These are phyloP conservation scores for Lindgomyces ingoldianus DNA, from an alignment of 495 filamentous ascomycete species.

Conservation along the genomic window DNA sequence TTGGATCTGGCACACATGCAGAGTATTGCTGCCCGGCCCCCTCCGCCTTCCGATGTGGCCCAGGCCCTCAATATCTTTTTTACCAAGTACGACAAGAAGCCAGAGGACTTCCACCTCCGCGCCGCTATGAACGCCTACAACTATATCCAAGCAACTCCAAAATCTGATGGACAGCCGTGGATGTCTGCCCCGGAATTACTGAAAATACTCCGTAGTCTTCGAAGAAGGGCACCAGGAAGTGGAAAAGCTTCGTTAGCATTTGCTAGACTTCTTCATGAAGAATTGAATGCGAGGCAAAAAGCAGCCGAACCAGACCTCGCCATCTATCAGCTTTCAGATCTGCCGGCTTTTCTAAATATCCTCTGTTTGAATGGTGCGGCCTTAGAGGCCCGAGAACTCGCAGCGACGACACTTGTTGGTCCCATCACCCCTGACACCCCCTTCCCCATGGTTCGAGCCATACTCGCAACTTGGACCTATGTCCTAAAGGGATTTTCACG, in stretches of 20 bases:
- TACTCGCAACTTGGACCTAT: slow-evolving; percentile 52
- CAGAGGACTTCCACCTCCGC: slow-evolving; percentile 29
- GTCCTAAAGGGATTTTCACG: slow-evolving; percentile 67
- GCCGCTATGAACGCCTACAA: slow-evolving; percentile 55
- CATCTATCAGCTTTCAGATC: neutral
- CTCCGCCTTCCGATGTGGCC: slow-evolving; percentile 59
- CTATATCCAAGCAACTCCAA: slow-evolving; percentile 55
- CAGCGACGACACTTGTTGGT: neutral
- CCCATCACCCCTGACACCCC: neutral
- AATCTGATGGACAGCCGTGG: slow-evolving; percentile 44
- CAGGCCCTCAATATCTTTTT: slow-evolving; percentile 68
- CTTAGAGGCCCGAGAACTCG: slow-evolving; percentile 37
- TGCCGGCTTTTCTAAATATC: neutral
- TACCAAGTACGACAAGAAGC: slow-evolving; percentile 2
- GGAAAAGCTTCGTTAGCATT: slow-evolving; percentile 52
- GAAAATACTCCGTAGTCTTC: slow-evolving; percentile 46
- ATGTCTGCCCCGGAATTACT: slow-evolving; percentile 52
- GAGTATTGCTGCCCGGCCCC: slow-evolving; percentile 56
- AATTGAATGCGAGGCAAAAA: slow-evolving; percentile 49
- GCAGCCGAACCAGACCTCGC: slow-evolving; percentile 10
- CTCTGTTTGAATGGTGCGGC: slow-evolving; percentile 17
- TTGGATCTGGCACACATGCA: slow-evolving; percentile 52
- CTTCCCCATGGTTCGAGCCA: neutral
- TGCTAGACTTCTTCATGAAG: slow-evolving; percentile 58
- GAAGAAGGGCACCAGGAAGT: slow-evolving; percentile 47